Percentiles rank a stretch among this genome's conserved stretches.
phyloP scores from a whole-genome alignment of 1,284 basidiomycete species.

The Ganoderma resinaceum region DNA sequence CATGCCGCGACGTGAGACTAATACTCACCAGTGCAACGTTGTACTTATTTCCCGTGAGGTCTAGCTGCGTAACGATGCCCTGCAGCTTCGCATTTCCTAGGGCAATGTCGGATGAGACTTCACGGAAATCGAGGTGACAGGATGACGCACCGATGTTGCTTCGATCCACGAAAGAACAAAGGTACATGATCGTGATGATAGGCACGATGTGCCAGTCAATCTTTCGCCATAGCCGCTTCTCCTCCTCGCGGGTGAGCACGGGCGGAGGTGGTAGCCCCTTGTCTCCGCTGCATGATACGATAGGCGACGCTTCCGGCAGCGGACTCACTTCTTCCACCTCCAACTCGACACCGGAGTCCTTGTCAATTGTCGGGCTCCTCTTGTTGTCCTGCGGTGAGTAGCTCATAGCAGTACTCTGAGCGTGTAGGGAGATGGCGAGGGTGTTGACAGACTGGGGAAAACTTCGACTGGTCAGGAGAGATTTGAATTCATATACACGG shows the following conservation, averaged over 20 bases:
- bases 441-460: not conserved
- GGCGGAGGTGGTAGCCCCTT: slow-evolving; percentile 1
- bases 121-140: not conserved
- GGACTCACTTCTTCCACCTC: not conserved
- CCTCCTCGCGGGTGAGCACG: slow-evolving; percentile 1
- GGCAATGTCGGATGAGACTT: not conserved
- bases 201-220: slow-evolving; percentile 44
- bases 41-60: slow-evolving; percentile 62
- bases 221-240: slow-evolving; percentile 24
- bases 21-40: slow-evolving; percentile 66
- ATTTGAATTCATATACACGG: not conserved
- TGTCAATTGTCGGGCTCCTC: not conserved
- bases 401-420: not conserved
- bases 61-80: slow-evolving; percentile 59
- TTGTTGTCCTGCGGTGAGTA: not conserved
- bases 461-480: not conserved
- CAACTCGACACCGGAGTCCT: not conserved
- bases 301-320: not conserved
- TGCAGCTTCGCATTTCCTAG: slow-evolving; percentile 71
- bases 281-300: not conserved
- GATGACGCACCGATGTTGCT: slow-evolving; percentile 38
- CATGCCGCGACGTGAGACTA: not conserved
- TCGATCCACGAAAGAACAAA: slow-evolving; percentile 43
- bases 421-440: not conserved
- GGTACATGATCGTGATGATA: slow-evolving; percentile 46